Evolutionary conservation across 2,329 filamentous ascomycete genomes (phyloP), one percentile per base, ranked within the genome.

Genomic region (Ascochyta fabae): DNA sequence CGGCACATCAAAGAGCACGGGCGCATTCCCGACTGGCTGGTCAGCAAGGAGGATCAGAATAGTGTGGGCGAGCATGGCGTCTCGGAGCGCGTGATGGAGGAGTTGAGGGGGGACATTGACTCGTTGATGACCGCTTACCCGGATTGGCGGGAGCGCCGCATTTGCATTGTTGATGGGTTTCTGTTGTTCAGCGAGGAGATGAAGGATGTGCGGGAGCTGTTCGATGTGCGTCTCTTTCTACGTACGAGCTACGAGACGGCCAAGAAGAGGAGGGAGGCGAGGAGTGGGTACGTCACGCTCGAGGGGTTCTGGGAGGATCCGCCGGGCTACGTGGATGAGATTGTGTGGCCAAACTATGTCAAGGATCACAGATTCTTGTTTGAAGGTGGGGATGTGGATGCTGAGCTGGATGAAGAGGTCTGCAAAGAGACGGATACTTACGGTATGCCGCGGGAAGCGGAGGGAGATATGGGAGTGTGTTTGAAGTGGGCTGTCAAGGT

Each of bases 271-370:
- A 80, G 91, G 27, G 86, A 89, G 69, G 86, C 86, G 0, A 80
- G 91, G 49, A 86, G 84, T 62, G 90, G 90, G 10, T 95, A 95
- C 73, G 89, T 92, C 27, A 94, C 91, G 40, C 71, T 78, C 34
- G 82, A 97, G 69, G 94, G 93, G 26, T 99, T 97, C 78, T 99
- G 95, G 95, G 84, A 88, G 53, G 95, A 99, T 75, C 95, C 95
- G 0, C 92, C 92, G 0, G 93, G 91, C 0, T 99, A 98, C 73
- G 92, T 98, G 34, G 93, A 98, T 73, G 85, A 90, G 72, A 84
- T 99, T 50, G 95, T 99, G 4, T 99, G 95, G 95, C 94, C 94
- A 3, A 94, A 96, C 67, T 98, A 97, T 75, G 90, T 90, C 3
- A 81, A 84, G 48, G 86, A 92, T 66, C 93, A 98, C 77, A 80